Conservation (phyloP, 2,329 filamentous ascomycete genomes). For the Fusarium avenaceum region DNA sequence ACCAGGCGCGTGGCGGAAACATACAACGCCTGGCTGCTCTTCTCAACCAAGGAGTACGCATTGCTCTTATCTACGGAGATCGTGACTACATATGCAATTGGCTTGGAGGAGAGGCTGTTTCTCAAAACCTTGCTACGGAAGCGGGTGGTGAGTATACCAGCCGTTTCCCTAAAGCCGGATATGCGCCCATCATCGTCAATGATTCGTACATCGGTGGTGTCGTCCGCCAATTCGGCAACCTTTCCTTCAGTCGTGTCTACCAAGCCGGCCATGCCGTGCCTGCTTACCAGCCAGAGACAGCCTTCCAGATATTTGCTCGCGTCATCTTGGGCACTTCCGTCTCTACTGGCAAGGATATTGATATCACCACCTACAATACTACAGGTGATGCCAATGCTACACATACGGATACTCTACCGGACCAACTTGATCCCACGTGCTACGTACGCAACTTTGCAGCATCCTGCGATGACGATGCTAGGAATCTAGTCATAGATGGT, state of each 20-base stretch:
- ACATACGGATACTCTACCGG: conserved; percentile 65
- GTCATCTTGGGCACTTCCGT: conserved; percentile 69
- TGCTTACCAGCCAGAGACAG: conserved; percentile 71
- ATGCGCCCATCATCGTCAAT: conserved; percentile 78
- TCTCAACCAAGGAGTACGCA: conserved; percentile 72
- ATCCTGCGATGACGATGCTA: conserved; percentile 66
- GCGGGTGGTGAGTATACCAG: conserved; percentile 62
- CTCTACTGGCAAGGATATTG: conserved; percentile 66
- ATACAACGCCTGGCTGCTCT: conserved; percentile 71
- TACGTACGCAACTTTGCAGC: conserved; percentile 66
- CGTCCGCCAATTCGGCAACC: conserved; percentile 82
- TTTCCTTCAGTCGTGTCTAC: conserved; percentile 76
- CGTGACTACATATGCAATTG: conserved; percentile 76
- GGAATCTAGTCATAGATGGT: conserved; percentile 62
- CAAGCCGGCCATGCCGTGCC: conserved; percentile 75
- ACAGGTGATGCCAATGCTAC: conserved; percentile 70
- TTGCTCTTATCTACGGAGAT: conserved; percentile 79
- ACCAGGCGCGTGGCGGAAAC: conserved; percentile 74
- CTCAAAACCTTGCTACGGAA: conserved; percentile 69
- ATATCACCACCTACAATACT: conserved; percentile 67
- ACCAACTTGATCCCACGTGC: conserved; percentile 67
- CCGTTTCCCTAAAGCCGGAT: conserved; percentile 75
- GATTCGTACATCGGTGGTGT: conserved; percentile 76
- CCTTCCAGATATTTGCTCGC: conserved; percentile 71
- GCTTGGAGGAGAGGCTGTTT: conserved; percentile 81